A percentile compares a stretch with the other conserved stretches of the same genome.
phyloP scores from a whole-genome alignment of 2,329 filamentous ascomycete genomes.

The Penicillium occitanis region DNA sequence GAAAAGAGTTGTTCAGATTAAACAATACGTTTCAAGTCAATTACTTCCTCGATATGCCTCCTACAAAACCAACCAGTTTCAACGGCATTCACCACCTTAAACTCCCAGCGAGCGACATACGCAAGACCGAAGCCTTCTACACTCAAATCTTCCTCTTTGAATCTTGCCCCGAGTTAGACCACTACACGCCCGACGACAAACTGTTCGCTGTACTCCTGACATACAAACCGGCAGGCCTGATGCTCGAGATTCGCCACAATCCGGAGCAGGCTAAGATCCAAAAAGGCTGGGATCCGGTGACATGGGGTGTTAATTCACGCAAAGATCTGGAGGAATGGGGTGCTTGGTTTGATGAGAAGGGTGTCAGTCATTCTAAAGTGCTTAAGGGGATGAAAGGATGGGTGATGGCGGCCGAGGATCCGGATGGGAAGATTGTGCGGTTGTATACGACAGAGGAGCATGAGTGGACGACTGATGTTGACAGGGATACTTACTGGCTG shows the following conservation, averaged over 20 bases:
- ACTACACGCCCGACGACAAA: background rate
- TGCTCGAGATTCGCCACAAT: background rate
- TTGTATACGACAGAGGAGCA: background rate
- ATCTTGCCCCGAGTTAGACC: background rate
- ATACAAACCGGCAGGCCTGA: background rate
- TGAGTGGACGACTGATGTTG: background rate
- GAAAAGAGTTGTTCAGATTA: too few relatives aligned
- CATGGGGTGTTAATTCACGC: background rate
- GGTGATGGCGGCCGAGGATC: background rate
- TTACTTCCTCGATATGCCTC: background rate
- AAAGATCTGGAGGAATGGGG: background rate
- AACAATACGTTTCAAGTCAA: background rate
- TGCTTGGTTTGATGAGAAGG: background rate
- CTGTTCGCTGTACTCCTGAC: background rate
- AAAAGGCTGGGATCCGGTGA: background rate
- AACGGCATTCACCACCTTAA: background rate
- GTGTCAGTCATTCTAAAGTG: background rate
- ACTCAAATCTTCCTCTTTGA: background rate
- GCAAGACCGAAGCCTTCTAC: background rate
- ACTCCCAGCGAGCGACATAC: background rate
- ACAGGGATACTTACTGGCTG: background rate
- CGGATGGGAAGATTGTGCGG: background rate
- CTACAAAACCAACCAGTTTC: background rate
- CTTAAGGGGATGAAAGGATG: background rate
- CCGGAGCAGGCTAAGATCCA: background rate